phyloP scores from a whole-genome alignment of 192 early-diverging fungal species.

The Coemansia reversa region DNA sequence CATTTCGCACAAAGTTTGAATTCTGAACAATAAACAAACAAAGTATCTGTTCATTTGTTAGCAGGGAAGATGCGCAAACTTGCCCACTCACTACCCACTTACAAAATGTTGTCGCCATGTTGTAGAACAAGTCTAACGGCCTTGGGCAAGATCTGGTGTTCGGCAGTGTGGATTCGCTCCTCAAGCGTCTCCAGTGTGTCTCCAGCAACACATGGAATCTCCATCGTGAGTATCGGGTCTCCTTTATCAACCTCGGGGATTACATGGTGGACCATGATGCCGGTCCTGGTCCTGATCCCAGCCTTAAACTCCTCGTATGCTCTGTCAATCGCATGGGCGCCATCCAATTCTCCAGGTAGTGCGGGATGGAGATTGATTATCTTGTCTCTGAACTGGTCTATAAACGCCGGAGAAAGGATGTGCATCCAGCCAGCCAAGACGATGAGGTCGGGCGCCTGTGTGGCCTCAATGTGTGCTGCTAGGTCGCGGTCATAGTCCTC shows the following conservation, averaged over 20 bases:
- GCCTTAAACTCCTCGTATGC: conserved; percentile 85
- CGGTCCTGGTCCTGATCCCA: conserved; percentile 71
- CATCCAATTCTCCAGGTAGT: conserved; percentile 93
- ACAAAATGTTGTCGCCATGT: too few relatives aligned
- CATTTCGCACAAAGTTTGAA: conserved; percentile 83
- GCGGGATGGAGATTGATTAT: conserved; percentile 98
- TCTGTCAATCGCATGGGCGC: conserved; percentile 93
- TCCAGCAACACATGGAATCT: conserved; percentile 70
- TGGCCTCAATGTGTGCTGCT: conserved; percentile 62
- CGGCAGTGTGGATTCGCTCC: conserved; percentile 81
- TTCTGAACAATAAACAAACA: conserved; percentile 58
- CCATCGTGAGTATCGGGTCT: conserved; percentile 76
- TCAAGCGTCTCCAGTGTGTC: conserved; percentile 86
- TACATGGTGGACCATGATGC: conserved; percentile 92
- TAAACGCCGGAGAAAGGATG: conserved; percentile 85
- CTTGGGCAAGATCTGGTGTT: conserved; percentile 86
- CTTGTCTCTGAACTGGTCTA: conserved; percentile 65
- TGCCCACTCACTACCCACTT: too few relatives aligned
- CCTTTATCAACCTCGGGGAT: conserved; percentile 96
- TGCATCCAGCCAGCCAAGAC: conserved; percentile 99
- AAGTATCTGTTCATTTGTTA: conserved; percentile 6
- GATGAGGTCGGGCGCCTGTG: conserved; percentile 72
- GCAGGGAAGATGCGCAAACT: too few relatives aligned
- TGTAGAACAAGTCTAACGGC: conserved; percentile 57
- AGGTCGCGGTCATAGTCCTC: conserved; percentile 87